A percentile compares a stretch with the other conserved stretches of the same genome.
These are phyloP conservation scores for Linnemannia elongata DNA, from an alignment of 192 early-diverging fungal species.

Conservation along the genomic window DNA sequence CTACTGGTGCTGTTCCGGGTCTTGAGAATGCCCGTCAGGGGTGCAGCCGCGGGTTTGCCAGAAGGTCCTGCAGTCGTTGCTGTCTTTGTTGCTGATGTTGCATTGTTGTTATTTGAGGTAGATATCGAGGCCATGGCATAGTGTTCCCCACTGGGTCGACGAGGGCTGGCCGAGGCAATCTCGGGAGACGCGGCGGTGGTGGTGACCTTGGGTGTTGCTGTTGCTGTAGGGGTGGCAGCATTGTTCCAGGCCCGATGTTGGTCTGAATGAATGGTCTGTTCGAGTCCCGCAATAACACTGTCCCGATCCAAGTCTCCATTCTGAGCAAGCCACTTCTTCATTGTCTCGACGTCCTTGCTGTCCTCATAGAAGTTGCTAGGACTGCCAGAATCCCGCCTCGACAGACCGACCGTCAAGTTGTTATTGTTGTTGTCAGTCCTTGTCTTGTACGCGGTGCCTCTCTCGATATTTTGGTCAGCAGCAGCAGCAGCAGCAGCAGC, in stretches of 20 bases:
- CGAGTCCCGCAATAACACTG: conserved; percentile 5
- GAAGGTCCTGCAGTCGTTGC: background rate
- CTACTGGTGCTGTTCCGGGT: conserved; percentile 33
- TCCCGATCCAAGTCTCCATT: conserved; percentile 13
- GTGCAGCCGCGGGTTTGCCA: background rate
- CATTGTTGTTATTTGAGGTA: background rate
- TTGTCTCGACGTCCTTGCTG: conserved; percentile 11
- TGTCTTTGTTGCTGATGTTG: background rate
- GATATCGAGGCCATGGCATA: background rate
- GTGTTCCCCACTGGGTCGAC: background rate
- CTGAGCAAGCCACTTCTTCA: conserved; percentile 26
- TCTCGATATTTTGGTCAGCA: background rate
- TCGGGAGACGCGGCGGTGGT: background rate
- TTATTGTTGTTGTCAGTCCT: background rate
- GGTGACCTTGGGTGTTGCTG: background rate
- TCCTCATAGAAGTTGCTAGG: conserved; percentile 21
- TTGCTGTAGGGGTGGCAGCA: background rate
- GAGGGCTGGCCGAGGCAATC: background rate
- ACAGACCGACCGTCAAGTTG: background rate
- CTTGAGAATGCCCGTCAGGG: conserved; percentile 43
- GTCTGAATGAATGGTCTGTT: conserved; percentile 20
- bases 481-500: background rate
- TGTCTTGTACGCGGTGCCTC: background rate
- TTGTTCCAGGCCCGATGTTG: conserved; percentile 16
- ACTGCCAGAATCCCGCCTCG: conserved; percentile 4